Conservation (phyloP, 2,329 filamentous ascomycete genomes). For the Juglanconis oblonga region DNA sequence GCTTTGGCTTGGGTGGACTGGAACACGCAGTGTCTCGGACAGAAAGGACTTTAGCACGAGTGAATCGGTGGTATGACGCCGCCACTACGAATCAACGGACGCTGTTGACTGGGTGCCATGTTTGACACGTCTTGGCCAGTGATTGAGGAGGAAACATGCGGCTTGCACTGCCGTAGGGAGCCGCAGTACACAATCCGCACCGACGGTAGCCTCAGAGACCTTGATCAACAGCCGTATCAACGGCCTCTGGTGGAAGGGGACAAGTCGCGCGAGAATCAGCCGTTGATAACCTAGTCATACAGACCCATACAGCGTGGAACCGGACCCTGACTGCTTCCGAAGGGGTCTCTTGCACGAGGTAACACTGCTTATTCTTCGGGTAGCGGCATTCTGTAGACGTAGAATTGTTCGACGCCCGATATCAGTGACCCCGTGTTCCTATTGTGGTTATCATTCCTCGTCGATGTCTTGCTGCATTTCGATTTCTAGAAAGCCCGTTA, state of each 20-base stretch:
- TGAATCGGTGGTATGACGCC: not conserved
- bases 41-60: not conserved
- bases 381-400: not conserved
- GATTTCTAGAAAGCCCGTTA: constrained; percentile 35
- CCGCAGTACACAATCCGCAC: not conserved
- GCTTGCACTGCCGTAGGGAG: not conserved
- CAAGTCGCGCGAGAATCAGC: not conserved
- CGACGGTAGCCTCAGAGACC: not conserved
- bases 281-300: not conserved
- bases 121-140: constrained; percentile 4
- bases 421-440: not conserved
- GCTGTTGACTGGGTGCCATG: not conserved
- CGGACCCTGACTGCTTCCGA: not conserved
- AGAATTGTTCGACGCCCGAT: not conserved
- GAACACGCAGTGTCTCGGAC: not conserved
- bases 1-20: not conserved
- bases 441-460: constrained; percentile 32
- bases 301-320: not conserved
- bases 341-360: not conserved
- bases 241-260: not conserved
- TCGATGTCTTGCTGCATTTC: constrained; percentile 51
- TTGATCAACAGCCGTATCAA: not conserved
- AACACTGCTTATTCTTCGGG: not conserved
- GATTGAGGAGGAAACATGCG: not conserved
- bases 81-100: not conserved